phyloP scores from a whole-genome alignment of 495 filamentous ascomycete species.

The Evansstolkia leycettana region DNA sequence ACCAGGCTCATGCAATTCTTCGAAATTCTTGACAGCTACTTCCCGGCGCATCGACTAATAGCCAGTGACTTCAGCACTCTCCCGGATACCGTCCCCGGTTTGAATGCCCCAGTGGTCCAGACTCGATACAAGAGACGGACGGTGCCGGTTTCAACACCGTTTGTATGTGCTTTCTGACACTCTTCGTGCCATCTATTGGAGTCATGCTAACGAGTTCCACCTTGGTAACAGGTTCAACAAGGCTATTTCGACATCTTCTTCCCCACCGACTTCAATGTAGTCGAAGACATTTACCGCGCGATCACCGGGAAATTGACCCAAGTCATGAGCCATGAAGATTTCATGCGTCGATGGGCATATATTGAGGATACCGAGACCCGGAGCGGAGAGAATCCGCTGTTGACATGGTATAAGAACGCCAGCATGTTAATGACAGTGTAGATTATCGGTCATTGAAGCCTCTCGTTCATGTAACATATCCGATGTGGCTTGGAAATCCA shows the following conservation, averaged over 20 bases:
- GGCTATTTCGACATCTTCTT: constrained; percentile 99
- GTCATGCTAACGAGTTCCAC: too few relatives aligned
- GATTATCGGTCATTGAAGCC: too few relatives aligned
- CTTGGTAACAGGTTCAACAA: constrained; percentile 94
- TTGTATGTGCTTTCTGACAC: constrained; percentile 64
- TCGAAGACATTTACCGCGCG: constrained; percentile 82
- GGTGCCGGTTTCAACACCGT: constrained; percentile 80
- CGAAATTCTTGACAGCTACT: constrained; percentile 71
- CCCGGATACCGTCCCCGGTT: constrained; percentile 66
- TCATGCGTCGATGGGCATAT: constrained; percentile 77
- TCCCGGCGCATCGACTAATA: constrained; percentile 81
- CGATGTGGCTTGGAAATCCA: too few relatives aligned
- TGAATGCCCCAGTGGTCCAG: constrained; percentile 92
- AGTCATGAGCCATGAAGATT: constrained; percentile 79
- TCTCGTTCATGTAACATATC: too few relatives aligned
- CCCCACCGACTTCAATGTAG: constrained; percentile 81
- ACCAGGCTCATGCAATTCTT: constrained; percentile 95
- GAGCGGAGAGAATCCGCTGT: constrained; percentile 84
- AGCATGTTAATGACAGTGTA: constrained; percentile 79
- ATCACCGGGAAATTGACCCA: constrained; percentile 83
- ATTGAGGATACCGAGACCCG: constrained; percentile 77
- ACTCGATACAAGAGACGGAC: constrained; percentile 77
- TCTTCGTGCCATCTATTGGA: too few relatives aligned
- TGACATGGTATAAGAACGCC: constrained; percentile 91
- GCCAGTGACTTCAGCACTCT: constrained; percentile 81